These are phyloP conservation scores for Geotrichum reessii DNA, from an alignment of 1,139 yeast genomes.

Conservation along the genomic window DNA sequence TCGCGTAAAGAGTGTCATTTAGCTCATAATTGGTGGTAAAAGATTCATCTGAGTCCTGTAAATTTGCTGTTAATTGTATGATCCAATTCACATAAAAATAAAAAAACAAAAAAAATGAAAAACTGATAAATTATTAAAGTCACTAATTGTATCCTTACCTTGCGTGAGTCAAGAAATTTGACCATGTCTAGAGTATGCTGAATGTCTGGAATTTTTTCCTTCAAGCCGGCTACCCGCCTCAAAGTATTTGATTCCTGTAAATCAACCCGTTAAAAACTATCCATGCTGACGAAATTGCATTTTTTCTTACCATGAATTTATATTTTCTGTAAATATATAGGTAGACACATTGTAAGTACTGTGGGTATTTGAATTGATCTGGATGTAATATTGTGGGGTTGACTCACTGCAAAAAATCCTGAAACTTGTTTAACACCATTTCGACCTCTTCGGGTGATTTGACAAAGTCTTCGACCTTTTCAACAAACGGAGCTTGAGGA, in stretches of 20 bases:
- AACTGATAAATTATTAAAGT: too few relatives aligned
- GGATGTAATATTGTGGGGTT: neutral
- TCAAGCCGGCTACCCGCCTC: conserved; percentile 60
- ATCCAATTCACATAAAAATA: neutral
- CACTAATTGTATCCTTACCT: too few relatives aligned
- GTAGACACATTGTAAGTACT: neutral
- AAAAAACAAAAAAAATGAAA: too few relatives aligned
- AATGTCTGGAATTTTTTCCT: conserved; percentile 81
- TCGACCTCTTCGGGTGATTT: conserved; percentile 69
- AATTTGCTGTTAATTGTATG: conserved; percentile 17
- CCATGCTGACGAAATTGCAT: neutral
- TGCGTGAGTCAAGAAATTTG: conserved; percentile 48
- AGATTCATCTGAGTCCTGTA: conserved; percentile 38
- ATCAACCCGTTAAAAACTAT: neutral
- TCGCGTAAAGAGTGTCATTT: conserved; percentile 85
- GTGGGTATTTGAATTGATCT: neutral
- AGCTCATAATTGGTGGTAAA: conserved; percentile 77
- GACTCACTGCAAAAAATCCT: conserved; percentile 60
- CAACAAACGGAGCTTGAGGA: conserved; percentile 94
- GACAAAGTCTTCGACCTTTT: conserved; percentile 69
- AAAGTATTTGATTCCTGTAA: conserved; percentile 53
- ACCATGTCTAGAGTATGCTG: conserved; percentile 76
- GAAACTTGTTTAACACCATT: conserved; percentile 59
- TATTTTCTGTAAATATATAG: conserved; percentile 45
- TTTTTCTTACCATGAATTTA: conserved; percentile 55